These are phyloP conservation scores for Samsoniella hepiali DNA, from an alignment of 2,329 filamentous ascomycete species.

Conservation along the genomic window DNA sequence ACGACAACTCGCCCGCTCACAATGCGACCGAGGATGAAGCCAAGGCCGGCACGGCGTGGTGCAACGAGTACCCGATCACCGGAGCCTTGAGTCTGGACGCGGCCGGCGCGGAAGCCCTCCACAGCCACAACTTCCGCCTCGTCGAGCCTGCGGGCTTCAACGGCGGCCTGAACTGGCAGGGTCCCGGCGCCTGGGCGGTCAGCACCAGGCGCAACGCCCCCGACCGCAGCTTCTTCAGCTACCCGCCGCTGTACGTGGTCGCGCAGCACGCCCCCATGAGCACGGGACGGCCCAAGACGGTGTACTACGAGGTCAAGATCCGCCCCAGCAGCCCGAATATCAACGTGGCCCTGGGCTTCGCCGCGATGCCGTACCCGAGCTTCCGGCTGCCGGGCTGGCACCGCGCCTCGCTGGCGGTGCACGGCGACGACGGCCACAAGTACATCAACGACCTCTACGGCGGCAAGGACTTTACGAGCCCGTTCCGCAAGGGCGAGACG, in stretches of 20 bases:
- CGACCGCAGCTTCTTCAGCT: slow-evolving; percentile 64
- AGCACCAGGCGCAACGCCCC: slow-evolving; percentile 41
- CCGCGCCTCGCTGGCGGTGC: slow-evolving; percentile 69
- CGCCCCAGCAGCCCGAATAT: slow-evolving; percentile 44
- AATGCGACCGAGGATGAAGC: slow-evolving; percentile 66
- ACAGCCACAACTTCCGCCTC: slow-evolving; percentile 51
- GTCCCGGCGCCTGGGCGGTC: slow-evolving; percentile 51
- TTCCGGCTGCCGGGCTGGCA: slow-evolving; percentile 83
- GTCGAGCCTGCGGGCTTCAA: slow-evolving; percentile 48
- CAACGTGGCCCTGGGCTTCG: slow-evolving; percentile 64
- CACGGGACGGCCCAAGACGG: slow-evolving; percentile 43
- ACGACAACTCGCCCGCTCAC: slow-evolving; percentile 62
- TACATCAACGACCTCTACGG: slow-evolving; percentile 75
- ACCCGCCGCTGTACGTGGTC: slow-evolving; percentile 66
- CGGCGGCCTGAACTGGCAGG: slow-evolving; percentile 44
- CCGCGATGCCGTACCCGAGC: slow-evolving; percentile 70
- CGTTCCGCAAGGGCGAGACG: slow-evolving; percentile 63
- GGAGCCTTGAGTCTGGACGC: slow-evolving; percentile 49
- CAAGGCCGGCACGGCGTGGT: slow-evolving; percentile 65
- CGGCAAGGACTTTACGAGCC: slow-evolving; percentile 63
- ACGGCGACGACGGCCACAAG: slow-evolving; percentile 73
- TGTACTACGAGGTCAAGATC: slow-evolving; percentile 72
- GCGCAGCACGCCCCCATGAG: slow-evolving; percentile 54
- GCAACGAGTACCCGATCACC: slow-evolving; percentile 55
- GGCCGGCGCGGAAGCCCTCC: slow-evolving; percentile 45